phyloP scores from a whole-genome alignment of 2,329 filamentous ascomycete species.

The Ophiocordyceps polyrhachis-furcata region DNA sequence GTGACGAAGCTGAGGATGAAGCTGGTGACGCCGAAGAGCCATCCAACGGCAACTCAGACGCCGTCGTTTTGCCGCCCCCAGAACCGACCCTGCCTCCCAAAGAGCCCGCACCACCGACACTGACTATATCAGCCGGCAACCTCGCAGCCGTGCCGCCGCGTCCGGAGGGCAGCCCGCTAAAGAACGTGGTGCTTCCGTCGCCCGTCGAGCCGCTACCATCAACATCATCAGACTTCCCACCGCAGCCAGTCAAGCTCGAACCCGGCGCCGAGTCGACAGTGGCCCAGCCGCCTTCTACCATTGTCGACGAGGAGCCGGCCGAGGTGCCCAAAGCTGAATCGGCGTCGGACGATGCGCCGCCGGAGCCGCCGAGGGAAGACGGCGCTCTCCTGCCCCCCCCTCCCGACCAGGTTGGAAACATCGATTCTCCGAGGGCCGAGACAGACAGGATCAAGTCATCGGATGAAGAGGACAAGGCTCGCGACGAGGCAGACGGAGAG shows the following conservation, averaged over 20 bases:
- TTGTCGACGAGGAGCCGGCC: slow-evolving; percentile 12
- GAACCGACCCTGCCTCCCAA: slow-evolving; percentile 1
- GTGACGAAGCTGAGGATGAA: slow-evolving; percentile 27
- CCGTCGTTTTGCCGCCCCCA: slow-evolving; percentile 8
- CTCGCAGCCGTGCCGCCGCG: slow-evolving; percentile 13
- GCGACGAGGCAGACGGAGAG: slow-evolving; percentile 5
- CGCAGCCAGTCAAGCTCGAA: slow-evolving; percentile 2
- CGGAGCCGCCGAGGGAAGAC: not conserved
- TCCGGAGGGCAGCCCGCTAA: slow-evolving; percentile 32
- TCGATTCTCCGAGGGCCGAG: slow-evolving; percentile 15
- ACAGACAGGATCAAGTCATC: slow-evolving; percentile 7
- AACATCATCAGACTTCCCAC: not conserved
- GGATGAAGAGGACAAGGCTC: slow-evolving; percentile 9
- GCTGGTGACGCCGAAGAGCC: slow-evolving; percentile 21
- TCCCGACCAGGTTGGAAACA: slow-evolving; percentile 21
- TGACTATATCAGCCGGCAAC: slow-evolving; percentile 12
- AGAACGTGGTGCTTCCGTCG: slow-evolving; percentile 29
- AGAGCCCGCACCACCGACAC: slow-evolving; percentile 8
- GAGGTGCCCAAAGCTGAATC: slow-evolving; percentile 5
- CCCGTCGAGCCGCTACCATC: slow-evolving; percentile 18
- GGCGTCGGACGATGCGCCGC: not conserved
- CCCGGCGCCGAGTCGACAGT: slow-evolving; percentile 8
- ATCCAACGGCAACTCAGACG: slow-evolving; percentile 26
- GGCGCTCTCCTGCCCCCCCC: slow-evolving; percentile 16
- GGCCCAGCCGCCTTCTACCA: slow-evolving; percentile 13